Base-by-base conservation (phyloP, 352 stramenopile species). In the Globisporangium rhizosaccharum region DNA sequence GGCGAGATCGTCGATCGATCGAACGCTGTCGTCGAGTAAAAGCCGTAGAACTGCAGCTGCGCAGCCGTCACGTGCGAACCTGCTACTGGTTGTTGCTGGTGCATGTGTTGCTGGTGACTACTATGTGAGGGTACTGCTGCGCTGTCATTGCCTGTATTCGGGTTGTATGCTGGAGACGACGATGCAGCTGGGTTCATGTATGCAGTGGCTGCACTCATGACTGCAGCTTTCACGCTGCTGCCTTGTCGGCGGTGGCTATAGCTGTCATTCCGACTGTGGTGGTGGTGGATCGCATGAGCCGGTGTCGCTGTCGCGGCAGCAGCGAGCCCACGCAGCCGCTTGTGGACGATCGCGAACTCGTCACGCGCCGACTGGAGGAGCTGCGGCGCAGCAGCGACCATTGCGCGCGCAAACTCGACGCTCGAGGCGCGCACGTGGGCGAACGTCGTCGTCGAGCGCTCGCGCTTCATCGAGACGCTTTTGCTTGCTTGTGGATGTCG, bases 1-100 rank as follows among this genome's bases (percentile, higher is more conserved):
- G 68, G 63, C 25, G 76, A 72, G n/a, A 82, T 71, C 15, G 51
- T 58, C 8, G 73, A 62, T 14, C 69, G 61, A 20, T 85, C 73
- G 25, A 87, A 74, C 46, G 66, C 45, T 23, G 68, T 67, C 41
- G 62, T 72, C 57, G 62, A 63, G 53, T 72, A 75, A 45, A 69
- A 67, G 26, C 63, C 59, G 46, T 63, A 67, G 28, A 69, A 69
- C 56, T 65, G 59, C 28, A 69, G 47, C 20, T 63, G 53, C 26
- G 61, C 45, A 10, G 59, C 45, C 7, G 49, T 53, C 25, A 46
- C 18, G 25, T 54, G 47, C 11, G 20, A 17, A 51, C 59, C 25
- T 26, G 41, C 18, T 42, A 23, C 10, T 47, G 23, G 11, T 28
- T 20, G 33, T 55, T 33, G 25, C 26, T 23, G 20, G 15, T 45